A percentile compares a stretch with the other conserved stretches of the same genome.
These are phyloP conservation scores for Linnemannia hyalina DNA, from an alignment of 192 early-diverging fungal species.

Conservation along the genomic window DNA sequence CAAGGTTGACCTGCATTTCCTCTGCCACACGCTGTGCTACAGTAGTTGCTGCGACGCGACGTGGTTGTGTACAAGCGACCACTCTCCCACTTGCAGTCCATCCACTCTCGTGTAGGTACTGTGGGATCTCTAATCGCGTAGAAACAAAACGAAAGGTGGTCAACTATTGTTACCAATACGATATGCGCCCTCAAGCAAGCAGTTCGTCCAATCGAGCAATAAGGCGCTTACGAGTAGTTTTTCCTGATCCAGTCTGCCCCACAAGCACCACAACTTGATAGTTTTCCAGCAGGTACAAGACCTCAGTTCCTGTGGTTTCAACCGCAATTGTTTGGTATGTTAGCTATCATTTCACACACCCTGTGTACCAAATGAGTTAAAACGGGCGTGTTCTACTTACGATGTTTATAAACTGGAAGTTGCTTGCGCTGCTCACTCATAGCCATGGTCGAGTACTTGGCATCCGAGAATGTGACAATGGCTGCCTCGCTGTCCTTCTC, in stretches of 20 bases:
- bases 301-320: conserved; percentile 55
- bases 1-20: conserved; percentile 75
- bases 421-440: conserved; percentile 84
- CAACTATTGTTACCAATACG: not conserved
- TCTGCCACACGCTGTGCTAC: conserved; percentile 83
- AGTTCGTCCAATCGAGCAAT: not conserved
- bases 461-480: conserved; percentile 61
- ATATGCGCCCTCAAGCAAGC: not conserved
- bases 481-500: conserved; percentile 69
- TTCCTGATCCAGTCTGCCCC: conserved; percentile 85
- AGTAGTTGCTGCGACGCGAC: conserved; percentile 78
- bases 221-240: conserved; percentile 81
- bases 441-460: conserved; percentile 71
- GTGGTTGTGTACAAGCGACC: conserved; percentile 84
- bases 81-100: conserved; percentile 73
- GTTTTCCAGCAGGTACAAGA: conserved; percentile 76
- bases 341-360: not conserved
- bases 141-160: not conserved
- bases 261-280: conserved; percentile 80
- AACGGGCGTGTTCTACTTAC: conserved; percentile 53
- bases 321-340: not conserved
- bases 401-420: conserved; percentile 90
- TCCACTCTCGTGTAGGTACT: conserved; percentile 82
- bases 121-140: conserved; percentile 75
- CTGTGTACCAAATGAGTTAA: not conserved